Evolutionary conservation across 805 yeast genomes (phyloP).

Genomic region (Candida orba): DNA sequence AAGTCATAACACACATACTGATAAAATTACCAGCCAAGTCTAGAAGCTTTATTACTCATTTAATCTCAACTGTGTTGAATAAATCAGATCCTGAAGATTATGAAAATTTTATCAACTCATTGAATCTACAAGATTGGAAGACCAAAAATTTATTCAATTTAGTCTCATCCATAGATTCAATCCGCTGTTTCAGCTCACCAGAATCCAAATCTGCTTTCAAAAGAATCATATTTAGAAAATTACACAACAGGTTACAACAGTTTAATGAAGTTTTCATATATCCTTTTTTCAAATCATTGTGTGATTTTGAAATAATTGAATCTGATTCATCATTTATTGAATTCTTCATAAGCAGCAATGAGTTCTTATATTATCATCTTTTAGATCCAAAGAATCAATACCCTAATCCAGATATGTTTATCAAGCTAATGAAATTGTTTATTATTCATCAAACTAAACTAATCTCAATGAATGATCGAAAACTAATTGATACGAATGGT

Average conservation of each 20-base stretch:
- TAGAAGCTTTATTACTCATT: not conserved
- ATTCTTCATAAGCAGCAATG: conserved; percentile 1
- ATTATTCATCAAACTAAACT: not conserved
- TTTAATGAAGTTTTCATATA: not conserved
- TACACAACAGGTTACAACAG: not conserved
- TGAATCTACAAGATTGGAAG: conserved; percentile 1
- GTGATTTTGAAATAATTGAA: conserved; percentile 1
- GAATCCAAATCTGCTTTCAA: not conserved
- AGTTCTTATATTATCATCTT: conserved; percentile 7
- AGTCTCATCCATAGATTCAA: not conserved
- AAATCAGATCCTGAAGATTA: not conserved
- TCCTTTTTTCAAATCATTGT: conserved; percentile 1
- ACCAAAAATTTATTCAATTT: not conserved
- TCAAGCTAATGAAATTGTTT: not conserved
- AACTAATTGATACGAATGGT: not conserved
- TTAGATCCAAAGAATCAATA: conserved; percentile 7
- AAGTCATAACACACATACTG: not conserved
- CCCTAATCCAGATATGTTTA: not conserved
- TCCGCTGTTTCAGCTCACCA: not conserved
- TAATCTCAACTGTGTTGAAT: not conserved
- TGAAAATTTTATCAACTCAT: conserved; percentile 1
- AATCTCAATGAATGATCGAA: not conserved
- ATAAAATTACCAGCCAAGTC: conserved; percentile 1
- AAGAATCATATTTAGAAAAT: not conserved
- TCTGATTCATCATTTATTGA: not conserved